phyloP scores from a whole-genome alignment of 306 rosid genomes.

The Hylodesmum podocarpum region DNA sequence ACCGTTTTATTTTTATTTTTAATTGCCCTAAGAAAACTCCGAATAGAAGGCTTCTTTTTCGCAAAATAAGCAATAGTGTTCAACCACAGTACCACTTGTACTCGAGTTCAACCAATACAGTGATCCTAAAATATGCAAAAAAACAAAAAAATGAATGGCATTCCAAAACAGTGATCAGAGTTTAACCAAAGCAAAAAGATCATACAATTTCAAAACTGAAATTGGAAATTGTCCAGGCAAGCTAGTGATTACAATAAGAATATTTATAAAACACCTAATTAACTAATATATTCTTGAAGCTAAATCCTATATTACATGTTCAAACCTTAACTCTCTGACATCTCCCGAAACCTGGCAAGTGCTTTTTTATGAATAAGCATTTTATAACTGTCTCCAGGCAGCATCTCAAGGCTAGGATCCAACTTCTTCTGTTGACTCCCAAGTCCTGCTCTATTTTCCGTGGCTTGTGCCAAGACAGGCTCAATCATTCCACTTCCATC shows the following conservation, averaged over 20 bases:
- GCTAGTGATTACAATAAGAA: conserved; percentile 30
- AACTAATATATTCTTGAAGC: conserved; percentile 17
- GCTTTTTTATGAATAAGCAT: conserved; percentile 94
- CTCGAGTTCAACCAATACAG: background rate
- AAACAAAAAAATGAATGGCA: background rate
- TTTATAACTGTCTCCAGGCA: conserved; percentile 91
- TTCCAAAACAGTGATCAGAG: background rate
- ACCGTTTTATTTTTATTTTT: background rate
- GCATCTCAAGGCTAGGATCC: conserved; percentile 84
- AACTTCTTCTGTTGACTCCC: conserved; percentile 92
- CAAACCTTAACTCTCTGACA: conserved; percentile 52
- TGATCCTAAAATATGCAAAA: too few species aligned
- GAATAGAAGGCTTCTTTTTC: background rate
- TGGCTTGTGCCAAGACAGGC: conserved; percentile 88
- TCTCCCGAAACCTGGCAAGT: conserved; percentile 91
- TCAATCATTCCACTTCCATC: conserved; percentile 97
- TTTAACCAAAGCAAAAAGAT: conserved; percentile 12
- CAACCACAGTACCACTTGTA: background rate
- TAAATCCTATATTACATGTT: conserved; percentile 17
- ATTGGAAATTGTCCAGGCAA: conserved; percentile 22
- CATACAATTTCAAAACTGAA: conserved; percentile 13
- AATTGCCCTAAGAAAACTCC: background rate
- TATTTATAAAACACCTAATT: conserved; percentile 20
- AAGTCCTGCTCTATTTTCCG: conserved; percentile 88
- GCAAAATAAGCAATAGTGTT: background rate